Evolutionary conservation across 2,329 filamentous ascomycete species (phyloP).

Genomic region (Arthroderma sp.): DNA sequence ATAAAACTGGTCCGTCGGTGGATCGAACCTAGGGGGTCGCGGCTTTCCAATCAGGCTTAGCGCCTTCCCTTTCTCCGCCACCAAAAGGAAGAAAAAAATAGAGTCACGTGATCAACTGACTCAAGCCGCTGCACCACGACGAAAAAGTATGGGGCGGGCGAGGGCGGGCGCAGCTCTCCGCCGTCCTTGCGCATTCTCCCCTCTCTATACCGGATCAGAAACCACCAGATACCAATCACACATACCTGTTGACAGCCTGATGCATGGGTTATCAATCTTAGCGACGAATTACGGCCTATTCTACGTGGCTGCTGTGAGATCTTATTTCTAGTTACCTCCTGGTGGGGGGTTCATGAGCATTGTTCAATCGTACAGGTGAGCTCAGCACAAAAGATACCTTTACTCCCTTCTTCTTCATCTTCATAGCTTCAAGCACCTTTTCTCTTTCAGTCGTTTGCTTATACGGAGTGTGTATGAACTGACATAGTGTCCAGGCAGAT

Average conservation of each 20-base stretch:
- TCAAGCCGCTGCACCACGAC: slow-evolving; percentile 11
- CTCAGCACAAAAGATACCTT: neutral
- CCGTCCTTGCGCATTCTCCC: slow-evolving; percentile 10
- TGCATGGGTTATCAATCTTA: neutral
- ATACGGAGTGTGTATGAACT: neutral
- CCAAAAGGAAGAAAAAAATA: neutral
- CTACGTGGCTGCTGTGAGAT: neutral
- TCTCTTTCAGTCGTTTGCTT: neutral
- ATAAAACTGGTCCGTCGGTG: neutral
- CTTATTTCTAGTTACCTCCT: neutral
- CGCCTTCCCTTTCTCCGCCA: neutral
- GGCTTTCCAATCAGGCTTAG: slow-evolving; percentile 4
- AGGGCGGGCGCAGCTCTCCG: slow-evolving; percentile 1
- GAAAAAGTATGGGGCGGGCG: neutral
- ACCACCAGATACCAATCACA: neutral
- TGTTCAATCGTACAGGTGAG: neutral
- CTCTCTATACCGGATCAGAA: neutral
- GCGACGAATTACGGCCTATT: neutral
- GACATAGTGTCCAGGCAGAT: neutral
- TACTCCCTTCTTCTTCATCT: neutral
- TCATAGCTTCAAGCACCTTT: neutral
- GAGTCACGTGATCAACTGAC: slow-evolving; percentile 5
- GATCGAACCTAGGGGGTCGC: neutral
- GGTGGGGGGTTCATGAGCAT: neutral
- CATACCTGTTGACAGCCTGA: neutral